phyloP scores from a whole-genome alignment of 208 protist genomes.

The Wallacemonas sp. region DNA sequence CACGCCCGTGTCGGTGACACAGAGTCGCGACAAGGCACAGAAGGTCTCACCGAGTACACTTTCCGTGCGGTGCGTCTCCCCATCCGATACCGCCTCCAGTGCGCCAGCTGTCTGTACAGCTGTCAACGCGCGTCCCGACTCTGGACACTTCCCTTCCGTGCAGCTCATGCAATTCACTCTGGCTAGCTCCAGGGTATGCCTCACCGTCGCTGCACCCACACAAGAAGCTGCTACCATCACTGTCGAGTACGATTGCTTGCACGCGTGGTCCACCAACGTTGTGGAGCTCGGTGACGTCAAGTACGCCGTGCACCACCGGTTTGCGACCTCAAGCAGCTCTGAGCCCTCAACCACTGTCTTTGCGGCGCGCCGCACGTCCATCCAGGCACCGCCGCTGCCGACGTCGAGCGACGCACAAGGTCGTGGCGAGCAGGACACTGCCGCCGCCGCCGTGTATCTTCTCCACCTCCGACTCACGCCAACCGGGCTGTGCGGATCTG shows the following conservation, averaged over 20 bases:
- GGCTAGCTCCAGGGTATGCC: neutral
- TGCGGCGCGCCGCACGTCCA: neutral
- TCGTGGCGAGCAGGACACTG: neutral
- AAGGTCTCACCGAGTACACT: neutral
- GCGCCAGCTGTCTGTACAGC: no score
- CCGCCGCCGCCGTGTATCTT: neutral
- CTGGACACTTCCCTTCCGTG: neutral
- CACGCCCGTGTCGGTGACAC: neutral
- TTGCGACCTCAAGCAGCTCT: neutral
- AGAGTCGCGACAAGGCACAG: neutral
- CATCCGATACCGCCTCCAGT: neutral
- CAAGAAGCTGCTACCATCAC: neutral
- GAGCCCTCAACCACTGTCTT: neutral
- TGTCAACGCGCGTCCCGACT: no score
- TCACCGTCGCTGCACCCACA: neutral
- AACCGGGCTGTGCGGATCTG: neutral
- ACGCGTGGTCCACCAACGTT: neutral
- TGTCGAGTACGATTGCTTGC: neutral
- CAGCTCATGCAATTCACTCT: neutral
- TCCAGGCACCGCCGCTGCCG: neutral
- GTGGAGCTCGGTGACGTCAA: neutral
- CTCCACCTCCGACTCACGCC: slow-evolving; percentile 4
- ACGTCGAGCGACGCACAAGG: neutral
- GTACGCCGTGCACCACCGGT: slow-evolving; percentile 1
- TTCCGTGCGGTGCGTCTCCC: neutral